A percentile compares a stretch with the other conserved stretches of the same genome.
Evolutionary conservation across 768 basidiomycete species (phyloP).

Genomic region (Suillus weaverae): DNA sequence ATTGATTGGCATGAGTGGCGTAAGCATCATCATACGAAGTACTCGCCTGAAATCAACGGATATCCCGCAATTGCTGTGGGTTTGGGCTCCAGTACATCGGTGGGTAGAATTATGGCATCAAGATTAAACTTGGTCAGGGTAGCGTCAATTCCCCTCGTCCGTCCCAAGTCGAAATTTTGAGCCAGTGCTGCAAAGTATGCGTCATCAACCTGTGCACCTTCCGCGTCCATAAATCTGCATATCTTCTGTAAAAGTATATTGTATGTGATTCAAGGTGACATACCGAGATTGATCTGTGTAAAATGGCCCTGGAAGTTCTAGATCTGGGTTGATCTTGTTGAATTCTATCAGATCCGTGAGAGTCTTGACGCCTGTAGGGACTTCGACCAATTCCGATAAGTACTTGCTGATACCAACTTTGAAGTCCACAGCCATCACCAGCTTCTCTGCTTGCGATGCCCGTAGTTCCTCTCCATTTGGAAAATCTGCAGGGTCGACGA

Average conservation of each 20-base stretch:
- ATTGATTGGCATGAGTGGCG: conserved; percentile 28
- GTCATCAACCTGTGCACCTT: conserved; percentile 27
- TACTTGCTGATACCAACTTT: neutral
- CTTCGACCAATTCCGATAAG: conserved; percentile 20
- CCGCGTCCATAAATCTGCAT: conserved; percentile 23
- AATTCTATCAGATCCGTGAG: conserved; percentile 57
- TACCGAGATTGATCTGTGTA: conserved; percentile 34
- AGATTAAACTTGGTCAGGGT: conserved; percentile 45
- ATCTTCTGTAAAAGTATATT: neutral
- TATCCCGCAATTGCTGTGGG: conserved; percentile 38
- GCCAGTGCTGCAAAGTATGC: conserved; percentile 46
- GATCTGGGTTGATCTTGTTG: conserved; percentile 46
- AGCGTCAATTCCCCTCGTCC: conserved; percentile 54
- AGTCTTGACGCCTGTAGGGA: conserved; percentile 55
- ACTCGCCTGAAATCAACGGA: conserved; percentile 35
- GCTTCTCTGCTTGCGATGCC: conserved; percentile 27
- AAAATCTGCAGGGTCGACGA: conserved; percentile 59
- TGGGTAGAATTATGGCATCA: conserved; percentile 53
- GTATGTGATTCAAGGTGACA: conserved; percentile 27
- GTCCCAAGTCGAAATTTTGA: conserved; percentile 47
- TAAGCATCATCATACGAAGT: neutral
- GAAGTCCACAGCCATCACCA: neutral
- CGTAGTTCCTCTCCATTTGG: conserved; percentile 38
- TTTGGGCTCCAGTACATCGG: conserved; percentile 22
- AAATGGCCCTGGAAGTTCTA: conserved; percentile 39